A percentile compares a stretch with the other conserved stretches of the same genome.
phyloP scores from a whole-genome alignment of 2,329 filamentous ascomycete species.

The Geosmithia flava region DNA sequence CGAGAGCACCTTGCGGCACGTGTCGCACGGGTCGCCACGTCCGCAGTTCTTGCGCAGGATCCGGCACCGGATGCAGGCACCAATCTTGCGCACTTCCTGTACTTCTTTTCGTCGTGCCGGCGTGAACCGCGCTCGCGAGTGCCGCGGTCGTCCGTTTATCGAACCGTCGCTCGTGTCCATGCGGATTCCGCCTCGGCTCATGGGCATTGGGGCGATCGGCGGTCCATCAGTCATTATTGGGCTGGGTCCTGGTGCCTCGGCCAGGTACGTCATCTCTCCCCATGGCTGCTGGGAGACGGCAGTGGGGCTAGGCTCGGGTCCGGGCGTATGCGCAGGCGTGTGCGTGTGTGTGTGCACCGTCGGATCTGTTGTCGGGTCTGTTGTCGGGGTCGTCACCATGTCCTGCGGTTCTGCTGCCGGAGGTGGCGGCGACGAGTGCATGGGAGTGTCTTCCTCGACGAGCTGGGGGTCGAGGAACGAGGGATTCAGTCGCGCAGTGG shows the following conservation, averaged over 20 bases:
- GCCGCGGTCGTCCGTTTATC: slow-evolving; percentile 34
- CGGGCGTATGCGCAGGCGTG: slow-evolving; percentile 7
- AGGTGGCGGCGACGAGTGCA: slow-evolving; percentile 6
- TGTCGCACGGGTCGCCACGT: slow-evolving; percentile 49
- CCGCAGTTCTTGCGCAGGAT: slow-evolving; percentile 56
- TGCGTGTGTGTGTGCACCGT: slow-evolving; percentile 9
- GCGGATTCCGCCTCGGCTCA: slow-evolving; percentile 35
- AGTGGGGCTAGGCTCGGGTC: slow-evolving; percentile 6
- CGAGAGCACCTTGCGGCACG: slow-evolving; percentile 49
- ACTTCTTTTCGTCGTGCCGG: slow-evolving; percentile 49
- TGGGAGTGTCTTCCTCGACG: slow-evolving; percentile 4
- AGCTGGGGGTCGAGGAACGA: slow-evolving; percentile 42
- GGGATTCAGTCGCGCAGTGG: slow-evolving; percentile 40
- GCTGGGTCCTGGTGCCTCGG: slow-evolving; percentile 17
- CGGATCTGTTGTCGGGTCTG: slow-evolving; percentile 16
- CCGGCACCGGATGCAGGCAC: slow-evolving; percentile 53
- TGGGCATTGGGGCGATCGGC: slow-evolving; percentile 15
- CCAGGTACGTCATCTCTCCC: slow-evolving; percentile 39
- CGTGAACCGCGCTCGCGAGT: slow-evolving; percentile 45
- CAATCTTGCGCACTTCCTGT: slow-evolving; percentile 50
- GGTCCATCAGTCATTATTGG: slow-evolving; percentile 14
- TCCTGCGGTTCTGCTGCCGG: background rate
- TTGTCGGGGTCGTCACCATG: slow-evolving; percentile 13
- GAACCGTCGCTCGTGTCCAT: slow-evolving; percentile 33
- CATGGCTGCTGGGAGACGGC: slow-evolving; percentile 26